A percentile compares a stretch with the other conserved stretches of the same genome.
Conservation (phyloP, 768 basidiomycete genomes). For the Lactarius sp. region DNA sequence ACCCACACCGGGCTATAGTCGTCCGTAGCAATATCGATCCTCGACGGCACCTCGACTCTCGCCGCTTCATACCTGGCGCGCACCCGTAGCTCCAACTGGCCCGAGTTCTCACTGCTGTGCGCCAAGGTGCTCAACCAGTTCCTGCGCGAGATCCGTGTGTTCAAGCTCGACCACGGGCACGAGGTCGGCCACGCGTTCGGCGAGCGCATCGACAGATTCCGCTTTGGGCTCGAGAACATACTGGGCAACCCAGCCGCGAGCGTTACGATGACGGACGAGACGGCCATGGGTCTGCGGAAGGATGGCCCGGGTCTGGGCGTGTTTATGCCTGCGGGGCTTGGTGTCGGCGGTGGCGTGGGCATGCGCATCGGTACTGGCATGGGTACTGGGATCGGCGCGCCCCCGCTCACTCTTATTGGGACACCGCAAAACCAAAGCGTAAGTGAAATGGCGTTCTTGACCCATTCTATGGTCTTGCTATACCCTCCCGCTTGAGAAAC, state of each 20-base stretch:
- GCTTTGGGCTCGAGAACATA: slow-evolving; percentile 45
- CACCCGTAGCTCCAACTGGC: slow-evolving; percentile 63
- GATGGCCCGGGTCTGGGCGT: neutral
- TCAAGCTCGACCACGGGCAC: slow-evolving; percentile 52
- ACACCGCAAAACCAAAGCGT: neutral
- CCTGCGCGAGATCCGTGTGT: slow-evolving; percentile 55
- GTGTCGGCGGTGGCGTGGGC: neutral
- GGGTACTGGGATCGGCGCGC: neutral
- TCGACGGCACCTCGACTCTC: slow-evolving; percentile 58
- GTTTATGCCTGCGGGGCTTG: neutral
- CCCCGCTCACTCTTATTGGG: neutral
- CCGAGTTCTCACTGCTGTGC: slow-evolving; percentile 52
- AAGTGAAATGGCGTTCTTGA: neutral
- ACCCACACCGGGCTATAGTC: neutral
- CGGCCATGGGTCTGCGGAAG: neutral
- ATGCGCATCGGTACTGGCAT: neutral
- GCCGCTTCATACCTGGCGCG: slow-evolving; percentile 70
- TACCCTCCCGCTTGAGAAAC: neutral
- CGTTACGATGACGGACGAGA: slow-evolving; percentile 4
- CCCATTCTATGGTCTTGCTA: neutral
- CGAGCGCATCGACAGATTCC: slow-evolving; percentile 31
- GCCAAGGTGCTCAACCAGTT: slow-evolving; percentile 62
- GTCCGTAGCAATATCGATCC: slow-evolving; percentile 27
- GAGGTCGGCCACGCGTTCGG: slow-evolving; percentile 37
- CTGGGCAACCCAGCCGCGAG: slow-evolving; percentile 34